Evolutionary conservation across 2,329 filamentous ascomycete genomes (phyloP).

Genomic region (Pochonia chlamydosporia): DNA sequence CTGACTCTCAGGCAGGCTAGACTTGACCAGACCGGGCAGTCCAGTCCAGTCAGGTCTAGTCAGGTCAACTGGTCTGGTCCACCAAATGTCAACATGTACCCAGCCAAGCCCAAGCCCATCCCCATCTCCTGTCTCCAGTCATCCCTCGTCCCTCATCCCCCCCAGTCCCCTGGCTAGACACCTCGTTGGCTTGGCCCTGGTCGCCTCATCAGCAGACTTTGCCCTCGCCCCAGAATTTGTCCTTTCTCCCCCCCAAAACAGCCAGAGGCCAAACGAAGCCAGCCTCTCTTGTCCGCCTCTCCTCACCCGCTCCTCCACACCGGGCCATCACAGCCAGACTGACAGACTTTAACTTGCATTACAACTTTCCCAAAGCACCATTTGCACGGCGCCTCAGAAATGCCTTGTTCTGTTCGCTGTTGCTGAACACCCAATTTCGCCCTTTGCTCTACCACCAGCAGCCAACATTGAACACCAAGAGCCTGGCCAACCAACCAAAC

Average conservation of each 20-base stretch:
- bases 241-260: background rate
- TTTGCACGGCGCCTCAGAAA: constrained; percentile 10
- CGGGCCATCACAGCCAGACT: constrained; percentile 6
- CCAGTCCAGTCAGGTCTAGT: no score
- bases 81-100: no score
- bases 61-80: no score
- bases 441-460: background rate
- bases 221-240: constrained; percentile 11
- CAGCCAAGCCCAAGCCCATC: no score
- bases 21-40: no score
- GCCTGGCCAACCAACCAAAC: background rate
- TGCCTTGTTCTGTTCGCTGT: constrained; percentile 14
- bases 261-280: constrained; percentile 5
- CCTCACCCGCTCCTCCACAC: constrained; percentile 6
- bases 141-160: background rate
- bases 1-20: no score
- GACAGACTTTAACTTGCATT: constrained; percentile 7
- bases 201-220: constrained; percentile 15
- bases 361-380: background rate
- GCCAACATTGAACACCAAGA: background rate
- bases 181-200: background rate
- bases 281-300: constrained; percentile 3
- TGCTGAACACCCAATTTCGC: constrained; percentile 12
- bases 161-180: background rate
- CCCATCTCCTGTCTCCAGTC: background rate